Evolutionary conservation across 2,329 filamentous ascomycete species (phyloP).

Genomic region (Aureobasidium vineae): DNA sequence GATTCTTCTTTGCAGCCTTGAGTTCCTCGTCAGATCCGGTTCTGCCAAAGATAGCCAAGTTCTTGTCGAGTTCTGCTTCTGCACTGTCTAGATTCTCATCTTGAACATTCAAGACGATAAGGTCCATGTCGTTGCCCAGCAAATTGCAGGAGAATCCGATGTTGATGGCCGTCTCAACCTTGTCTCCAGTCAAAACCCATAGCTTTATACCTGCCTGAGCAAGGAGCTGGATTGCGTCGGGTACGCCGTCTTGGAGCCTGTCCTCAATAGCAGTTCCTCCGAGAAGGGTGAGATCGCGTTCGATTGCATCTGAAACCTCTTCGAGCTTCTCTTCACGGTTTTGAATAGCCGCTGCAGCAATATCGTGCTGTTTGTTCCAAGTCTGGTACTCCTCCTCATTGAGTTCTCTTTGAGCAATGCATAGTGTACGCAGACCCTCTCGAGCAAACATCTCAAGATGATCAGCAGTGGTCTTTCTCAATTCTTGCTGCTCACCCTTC

Average conservation of each 20-base stretch:
- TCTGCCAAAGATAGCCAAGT: conserved; percentile 70
- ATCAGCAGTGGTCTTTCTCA: conserved; percentile 80
- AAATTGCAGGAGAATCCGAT: conserved; percentile 99
- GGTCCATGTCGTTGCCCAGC: conserved; percentile 95
- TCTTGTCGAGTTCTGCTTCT: conserved; percentile 69
- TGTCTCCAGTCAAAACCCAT: conserved; percentile 97
- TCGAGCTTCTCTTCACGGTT: conserved; percentile 93
- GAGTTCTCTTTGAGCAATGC: conserved; percentile 81
- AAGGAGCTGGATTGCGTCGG: conserved; percentile 88
- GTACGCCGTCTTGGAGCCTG: conserved; percentile 92
- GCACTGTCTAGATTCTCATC: conserved; percentile 67
- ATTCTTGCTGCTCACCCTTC: conserved; percentile 78
- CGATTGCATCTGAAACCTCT: conserved; percentile 82
- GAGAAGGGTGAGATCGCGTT: conserved; percentile 81
- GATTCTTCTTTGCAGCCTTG: conserved; percentile 71
- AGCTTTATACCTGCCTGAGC: conserved; percentile 95
- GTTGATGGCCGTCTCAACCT: conserved; percentile 99
- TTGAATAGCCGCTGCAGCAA: conserved; percentile 77
- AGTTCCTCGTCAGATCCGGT: conserved; percentile 86
- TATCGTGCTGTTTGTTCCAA: conserved; percentile 85
- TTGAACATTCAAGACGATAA: conserved; percentile 83
- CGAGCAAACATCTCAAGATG: conserved; percentile 96
- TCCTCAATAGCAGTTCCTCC: conserved; percentile 98
- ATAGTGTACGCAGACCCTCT: conserved; percentile 91
- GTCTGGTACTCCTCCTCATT: conserved; percentile 76